phyloP scores from a whole-genome alignment of 1,284 basidiomycete species.

The Volvariella surrecta region DNA sequence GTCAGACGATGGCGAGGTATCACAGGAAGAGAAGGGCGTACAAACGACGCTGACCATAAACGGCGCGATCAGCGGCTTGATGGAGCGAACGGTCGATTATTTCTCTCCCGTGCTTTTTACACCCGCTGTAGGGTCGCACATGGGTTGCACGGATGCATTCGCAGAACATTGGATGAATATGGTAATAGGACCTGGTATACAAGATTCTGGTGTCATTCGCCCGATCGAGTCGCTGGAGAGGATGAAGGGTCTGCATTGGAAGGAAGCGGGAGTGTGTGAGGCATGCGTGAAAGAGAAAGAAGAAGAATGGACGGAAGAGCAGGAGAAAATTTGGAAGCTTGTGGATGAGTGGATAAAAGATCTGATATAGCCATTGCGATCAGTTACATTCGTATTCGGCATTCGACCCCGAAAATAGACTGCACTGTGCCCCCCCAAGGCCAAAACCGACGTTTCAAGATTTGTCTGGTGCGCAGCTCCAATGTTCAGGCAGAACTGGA shows the following conservation, averaged over 20 bases:
- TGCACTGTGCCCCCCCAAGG: too few relatives aligned
- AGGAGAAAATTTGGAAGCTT: conserved; percentile 46
- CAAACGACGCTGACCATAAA: conserved; percentile 9
- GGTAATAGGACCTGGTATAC: conserved; percentile 56
- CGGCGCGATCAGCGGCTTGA: conserved; percentile 22
- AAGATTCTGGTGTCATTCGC: conserved; percentile 47
- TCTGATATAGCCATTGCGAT: neutral
- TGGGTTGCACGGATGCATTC: conserved; percentile 62
- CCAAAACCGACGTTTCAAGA: too few relatives aligned
- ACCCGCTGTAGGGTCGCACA: conserved; percentile 54
- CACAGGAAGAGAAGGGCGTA: too few relatives aligned
- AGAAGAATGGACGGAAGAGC: conserved; percentile 59
- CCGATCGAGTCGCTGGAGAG: conserved; percentile 59
- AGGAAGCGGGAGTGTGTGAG: conserved; percentile 42
- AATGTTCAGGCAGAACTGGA: too few relatives aligned
- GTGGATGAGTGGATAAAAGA: conserved; percentile 48
- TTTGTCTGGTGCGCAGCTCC: too few relatives aligned
- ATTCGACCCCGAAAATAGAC: too few relatives aligned
- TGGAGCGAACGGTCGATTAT: conserved; percentile 45
- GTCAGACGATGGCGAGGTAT: conserved; percentile 21
- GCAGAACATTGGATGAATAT: conserved; percentile 62
- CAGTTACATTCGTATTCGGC: too few relatives aligned
- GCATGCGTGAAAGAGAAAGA: conserved; percentile 50
- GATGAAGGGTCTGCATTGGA: conserved; percentile 53
- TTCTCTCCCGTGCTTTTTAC: conserved; percentile 70